Evolutionary conservation across 805 yeast species (phyloP).

Genomic region (Nakazawaea sp.): DNA sequence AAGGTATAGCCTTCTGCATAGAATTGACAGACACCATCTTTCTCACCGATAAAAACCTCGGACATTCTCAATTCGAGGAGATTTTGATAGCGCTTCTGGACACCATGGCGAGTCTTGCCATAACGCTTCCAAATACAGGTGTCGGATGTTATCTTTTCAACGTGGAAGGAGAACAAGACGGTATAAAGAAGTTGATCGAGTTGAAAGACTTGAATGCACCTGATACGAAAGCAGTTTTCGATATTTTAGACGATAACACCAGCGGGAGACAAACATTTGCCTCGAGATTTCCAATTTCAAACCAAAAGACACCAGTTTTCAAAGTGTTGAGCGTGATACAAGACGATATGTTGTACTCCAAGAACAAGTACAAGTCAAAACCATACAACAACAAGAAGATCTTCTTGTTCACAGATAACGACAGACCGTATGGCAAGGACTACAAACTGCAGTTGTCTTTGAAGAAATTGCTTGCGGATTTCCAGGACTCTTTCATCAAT

Average conservation of each 20-base stretch:
- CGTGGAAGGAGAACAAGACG: conserved; percentile 31
- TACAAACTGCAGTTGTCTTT: conserved; percentile 37
- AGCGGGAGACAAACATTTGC: conserved; percentile 15
- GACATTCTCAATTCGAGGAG: conserved; percentile 36
- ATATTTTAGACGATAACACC: conserved; percentile 37
- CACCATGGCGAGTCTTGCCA: conserved; percentile 60
- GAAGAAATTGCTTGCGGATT: conserved; percentile 53
- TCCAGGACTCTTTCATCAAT: conserved; percentile 43
- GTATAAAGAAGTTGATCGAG: conserved; percentile 43
- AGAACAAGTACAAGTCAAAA: conserved; percentile 23
- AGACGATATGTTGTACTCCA: conserved; percentile 42
- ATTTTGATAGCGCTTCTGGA: conserved; percentile 52
- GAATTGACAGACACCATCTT: conserved; percentile 49
- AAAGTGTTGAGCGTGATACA: conserved; percentile 43
- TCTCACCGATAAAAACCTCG: conserved; percentile 23
- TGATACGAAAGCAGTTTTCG: conserved; percentile 51
- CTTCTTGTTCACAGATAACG: conserved; percentile 71
- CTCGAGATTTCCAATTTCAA: conserved; percentile 22
- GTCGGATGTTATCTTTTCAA: conserved; percentile 66
- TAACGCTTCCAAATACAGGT: conserved; percentile 61
- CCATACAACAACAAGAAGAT: conserved; percentile 50
- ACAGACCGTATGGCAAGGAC: conserved; percentile 47
- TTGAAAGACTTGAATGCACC: conserved; percentile 47
- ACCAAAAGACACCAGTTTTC: conserved; percentile 21
- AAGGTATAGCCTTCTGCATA: conserved; percentile 57